A percentile compares a stretch with the other conserved stretches of the same genome.
Conservation (phyloP, 2,329 filamentous ascomycete species). For the Incumbomyces delicatus region DNA sequence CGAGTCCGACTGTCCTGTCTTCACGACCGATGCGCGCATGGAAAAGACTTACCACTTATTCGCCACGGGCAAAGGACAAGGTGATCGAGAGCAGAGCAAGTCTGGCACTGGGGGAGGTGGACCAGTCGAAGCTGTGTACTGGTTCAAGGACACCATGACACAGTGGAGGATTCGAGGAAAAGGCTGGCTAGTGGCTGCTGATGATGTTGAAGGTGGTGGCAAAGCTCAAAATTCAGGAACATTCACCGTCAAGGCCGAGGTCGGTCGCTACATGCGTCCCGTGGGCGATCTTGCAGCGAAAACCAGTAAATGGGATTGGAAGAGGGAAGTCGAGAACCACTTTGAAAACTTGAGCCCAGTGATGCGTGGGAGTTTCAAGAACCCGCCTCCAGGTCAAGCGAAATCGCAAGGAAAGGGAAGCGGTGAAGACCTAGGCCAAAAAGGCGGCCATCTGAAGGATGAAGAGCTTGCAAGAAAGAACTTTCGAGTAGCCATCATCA, state of each 20-base stretch:
- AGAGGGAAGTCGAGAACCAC: constrained; percentile 68
- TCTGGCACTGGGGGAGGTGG: constrained; percentile 53
- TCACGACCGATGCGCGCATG: constrained; percentile 86
- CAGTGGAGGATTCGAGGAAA: constrained; percentile 80
- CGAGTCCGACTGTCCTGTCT: constrained; percentile 66
- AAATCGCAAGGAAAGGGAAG: constrained; percentile 42
- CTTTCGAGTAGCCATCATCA: constrained; percentile 81
- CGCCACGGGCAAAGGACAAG: constrained; percentile 38
- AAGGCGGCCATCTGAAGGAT: constrained; percentile 63
- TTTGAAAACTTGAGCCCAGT: constrained; percentile 80
- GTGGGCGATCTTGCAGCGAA: constrained; percentile 23
- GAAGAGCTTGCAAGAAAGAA: constrained; percentile 55
- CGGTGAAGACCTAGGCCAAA: constrained; percentile 46
- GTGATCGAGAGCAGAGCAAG: constrained; percentile 33
- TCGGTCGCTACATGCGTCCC: constrained; percentile 51
- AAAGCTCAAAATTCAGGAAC: constrained; percentile 44
- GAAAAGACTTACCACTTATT: constrained; percentile 68
- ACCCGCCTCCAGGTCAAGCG: constrained; percentile 58
- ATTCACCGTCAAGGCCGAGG: constrained; percentile 48
- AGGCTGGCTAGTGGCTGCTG: constrained; percentile 67
- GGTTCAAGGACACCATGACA: constrained; percentile 58
- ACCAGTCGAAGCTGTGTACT: constrained; percentile 74
- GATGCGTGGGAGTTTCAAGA: constrained; percentile 67
- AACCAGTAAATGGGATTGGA: constrained; percentile 61
- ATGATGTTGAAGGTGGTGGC: constrained; percentile 43